These are phyloP conservation scores for Atractiella rhizophila DNA, from an alignment of 768 basidiomycete genomes.

Conservation along the genomic window DNA sequence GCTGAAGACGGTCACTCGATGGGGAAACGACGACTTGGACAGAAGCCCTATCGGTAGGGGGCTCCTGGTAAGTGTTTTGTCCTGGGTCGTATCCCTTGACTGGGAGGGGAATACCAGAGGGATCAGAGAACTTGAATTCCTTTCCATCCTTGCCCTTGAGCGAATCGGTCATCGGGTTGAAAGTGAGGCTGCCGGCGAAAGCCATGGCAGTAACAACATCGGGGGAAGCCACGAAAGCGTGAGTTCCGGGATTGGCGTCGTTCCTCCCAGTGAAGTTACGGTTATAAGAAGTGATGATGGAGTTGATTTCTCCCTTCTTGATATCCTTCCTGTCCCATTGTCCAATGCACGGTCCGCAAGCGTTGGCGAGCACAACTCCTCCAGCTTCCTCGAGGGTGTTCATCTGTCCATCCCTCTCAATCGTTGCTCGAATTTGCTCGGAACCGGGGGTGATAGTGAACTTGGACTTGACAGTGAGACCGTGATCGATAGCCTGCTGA, in stretches of 20 bases:
- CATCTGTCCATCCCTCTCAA: conserved; percentile 84
- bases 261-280: conserved; percentile 99
- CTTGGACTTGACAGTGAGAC: conserved; percentile 64
- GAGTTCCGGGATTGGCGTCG: conserved; percentile 96
- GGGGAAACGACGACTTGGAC: conserved; percentile 71
- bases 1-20: conserved; percentile 67
- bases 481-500: conserved; percentile 61
- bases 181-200: conserved; percentile 76
- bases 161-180: conserved; percentile 85
- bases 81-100: conserved; percentile 89
- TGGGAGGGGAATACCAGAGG: conserved; percentile 73
- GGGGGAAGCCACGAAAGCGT: conserved; percentile 81
- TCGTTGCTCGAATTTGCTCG: conserved; percentile 94
- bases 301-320: conserved; percentile 87
- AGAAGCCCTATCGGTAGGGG: conserved; percentile 54
- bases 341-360: conserved; percentile 96
- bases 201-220: conserved; percentile 91
- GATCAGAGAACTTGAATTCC: conserved; percentile 86
- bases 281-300: conserved; percentile 99
- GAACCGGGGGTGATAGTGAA: conserved; percentile 98
- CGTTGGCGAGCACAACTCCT: conserved; percentile 85
- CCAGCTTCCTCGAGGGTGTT: conserved; percentile 63
- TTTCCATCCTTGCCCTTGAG: conserved; percentile 78
- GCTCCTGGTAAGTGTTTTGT: conserved; percentile 86
- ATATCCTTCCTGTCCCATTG: conserved; percentile 97